phyloP scores from a whole-genome alignment of 768 basidiomycete genomes.

The Rubroboletus pulcherrimus region DNA sequence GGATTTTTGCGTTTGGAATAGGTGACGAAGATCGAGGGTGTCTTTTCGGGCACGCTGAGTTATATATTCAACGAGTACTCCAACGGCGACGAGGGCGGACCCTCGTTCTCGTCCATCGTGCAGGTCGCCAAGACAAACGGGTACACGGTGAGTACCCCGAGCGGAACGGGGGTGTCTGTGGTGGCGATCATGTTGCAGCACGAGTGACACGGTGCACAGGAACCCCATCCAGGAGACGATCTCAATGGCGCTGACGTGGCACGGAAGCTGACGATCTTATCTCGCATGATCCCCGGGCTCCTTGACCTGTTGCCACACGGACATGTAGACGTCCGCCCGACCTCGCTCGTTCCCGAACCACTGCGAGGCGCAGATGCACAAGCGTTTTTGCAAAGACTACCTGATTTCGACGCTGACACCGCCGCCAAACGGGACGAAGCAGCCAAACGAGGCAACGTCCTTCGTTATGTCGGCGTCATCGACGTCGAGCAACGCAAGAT shows the following conservation, averaged over 20 bases:
- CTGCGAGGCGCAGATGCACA: conserved; percentile 73
- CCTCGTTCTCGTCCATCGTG: conserved; percentile 86
- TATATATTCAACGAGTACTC: conserved; percentile 99
- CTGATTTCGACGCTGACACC: conserved; percentile 80
- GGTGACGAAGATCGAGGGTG: conserved; percentile 92
- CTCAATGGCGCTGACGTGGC: conserved; percentile 97
- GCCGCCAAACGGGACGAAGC: conserved; percentile 75
- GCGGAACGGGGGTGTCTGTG: background rate
- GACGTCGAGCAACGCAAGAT: conserved; percentile 67
- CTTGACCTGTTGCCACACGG: conserved; percentile 64
- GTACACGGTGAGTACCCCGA: conserved; percentile 65
- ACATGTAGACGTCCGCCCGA: conserved; percentile 74
- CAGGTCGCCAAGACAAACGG: conserved; percentile 85
- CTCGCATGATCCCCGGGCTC: conserved; percentile 61
- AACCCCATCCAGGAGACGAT: conserved; percentile 96
- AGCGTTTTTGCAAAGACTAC: conserved; percentile 76
- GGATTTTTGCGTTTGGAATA: conserved; percentile 24
- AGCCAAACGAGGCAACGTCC: conserved; percentile 71
- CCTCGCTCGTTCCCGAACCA: conserved; percentile 79
- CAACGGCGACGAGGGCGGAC: conserved; percentile 61
- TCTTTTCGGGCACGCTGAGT: conserved; percentile 95
- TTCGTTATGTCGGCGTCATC: conserved; percentile 92
- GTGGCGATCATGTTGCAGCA: background rate
- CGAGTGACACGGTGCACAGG: conserved; percentile 48
- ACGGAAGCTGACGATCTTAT: conserved; percentile 93